Evolutionary conservation across 495 filamentous ascomycete species (phyloP).

Genomic region (Aspergillus olivimuriae): DNA sequence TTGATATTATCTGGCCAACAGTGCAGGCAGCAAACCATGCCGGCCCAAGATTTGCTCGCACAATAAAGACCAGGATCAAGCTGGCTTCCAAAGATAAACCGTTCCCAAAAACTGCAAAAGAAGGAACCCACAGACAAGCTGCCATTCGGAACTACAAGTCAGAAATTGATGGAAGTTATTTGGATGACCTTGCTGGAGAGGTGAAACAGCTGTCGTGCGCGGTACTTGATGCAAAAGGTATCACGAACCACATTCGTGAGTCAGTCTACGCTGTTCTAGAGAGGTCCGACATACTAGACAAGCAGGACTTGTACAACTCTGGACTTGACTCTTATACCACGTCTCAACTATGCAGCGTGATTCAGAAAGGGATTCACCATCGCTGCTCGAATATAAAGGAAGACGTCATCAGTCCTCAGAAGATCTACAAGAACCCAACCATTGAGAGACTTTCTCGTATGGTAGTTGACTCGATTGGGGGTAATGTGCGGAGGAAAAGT

Average conservation of each 20-base stretch:
- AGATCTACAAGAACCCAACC: constrained; percentile 23
- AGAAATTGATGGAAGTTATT: constrained; percentile 48
- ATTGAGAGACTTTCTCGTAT: not conserved
- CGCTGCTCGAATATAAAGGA: constrained; percentile 2
- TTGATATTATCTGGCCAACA: constrained; percentile 34
- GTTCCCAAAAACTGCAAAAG: constrained; percentile 48
- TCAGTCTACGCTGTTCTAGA: constrained; percentile 8
- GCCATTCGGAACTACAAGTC: constrained; percentile 44
- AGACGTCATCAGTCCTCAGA: constrained; percentile 14
- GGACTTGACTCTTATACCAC: constrained; percentile 33
- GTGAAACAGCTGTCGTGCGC: constrained; percentile 1
- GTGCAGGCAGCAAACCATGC: constrained; percentile 41
- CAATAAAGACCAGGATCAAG: constrained; percentile 20
- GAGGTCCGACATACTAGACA: constrained; percentile 6
- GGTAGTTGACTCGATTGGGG: too few species aligned
- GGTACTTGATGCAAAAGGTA: constrained; percentile 2
- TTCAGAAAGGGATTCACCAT: constrained; percentile 14
- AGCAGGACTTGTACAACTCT: constrained; percentile 19
- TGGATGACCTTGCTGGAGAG: not conserved
- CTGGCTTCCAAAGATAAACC: constrained; percentile 43
- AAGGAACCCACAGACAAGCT: constrained; percentile 42
- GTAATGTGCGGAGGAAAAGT: too few species aligned
- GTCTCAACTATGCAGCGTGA: constrained; percentile 18
- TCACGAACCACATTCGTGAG: constrained; percentile 8
- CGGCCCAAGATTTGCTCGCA: constrained; percentile 32